phyloP scores from a whole-genome alignment of 768 basidiomycete species.

The Boletus pseudo-olivaceus region DNA sequence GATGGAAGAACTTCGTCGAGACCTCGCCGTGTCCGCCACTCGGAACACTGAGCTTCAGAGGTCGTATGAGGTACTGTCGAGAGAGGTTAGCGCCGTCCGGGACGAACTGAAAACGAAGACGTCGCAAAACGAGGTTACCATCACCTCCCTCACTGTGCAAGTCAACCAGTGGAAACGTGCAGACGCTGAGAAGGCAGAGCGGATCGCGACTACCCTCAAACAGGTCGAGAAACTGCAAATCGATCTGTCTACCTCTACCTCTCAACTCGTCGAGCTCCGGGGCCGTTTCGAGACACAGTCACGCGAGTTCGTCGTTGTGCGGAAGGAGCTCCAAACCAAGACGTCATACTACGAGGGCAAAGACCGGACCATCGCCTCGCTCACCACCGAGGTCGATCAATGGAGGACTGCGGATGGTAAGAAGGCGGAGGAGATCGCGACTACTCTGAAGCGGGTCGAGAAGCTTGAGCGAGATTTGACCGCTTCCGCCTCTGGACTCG shows the following conservation, averaged over 20 bases:
- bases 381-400: background rate
- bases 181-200: background rate
- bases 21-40: background rate
- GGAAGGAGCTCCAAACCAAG: background rate
- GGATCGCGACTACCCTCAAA: background rate
- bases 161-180: background rate
- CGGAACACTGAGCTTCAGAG: slow-evolving; percentile 1
- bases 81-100: background rate
- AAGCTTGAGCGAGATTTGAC: background rate
- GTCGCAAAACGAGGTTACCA: background rate
- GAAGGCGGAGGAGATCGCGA: background rate
- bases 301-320: background rate
- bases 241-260: background rate
- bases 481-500: background rate
- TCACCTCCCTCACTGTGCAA: background rate
- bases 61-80: background rate
- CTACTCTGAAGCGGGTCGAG: background rate
- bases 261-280: background rate
- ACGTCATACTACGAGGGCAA: background rate
- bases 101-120: slow-evolving; percentile 4
- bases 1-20: slow-evolving; percentile 3
- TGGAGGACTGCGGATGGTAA: too few species aligned
- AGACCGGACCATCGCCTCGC: background rate
- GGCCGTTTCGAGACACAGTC: background rate
- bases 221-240: background rate